phyloP scores from a whole-genome alignment of 1,284 basidiomycete genomes.

The Malassezia japonica region DNA sequence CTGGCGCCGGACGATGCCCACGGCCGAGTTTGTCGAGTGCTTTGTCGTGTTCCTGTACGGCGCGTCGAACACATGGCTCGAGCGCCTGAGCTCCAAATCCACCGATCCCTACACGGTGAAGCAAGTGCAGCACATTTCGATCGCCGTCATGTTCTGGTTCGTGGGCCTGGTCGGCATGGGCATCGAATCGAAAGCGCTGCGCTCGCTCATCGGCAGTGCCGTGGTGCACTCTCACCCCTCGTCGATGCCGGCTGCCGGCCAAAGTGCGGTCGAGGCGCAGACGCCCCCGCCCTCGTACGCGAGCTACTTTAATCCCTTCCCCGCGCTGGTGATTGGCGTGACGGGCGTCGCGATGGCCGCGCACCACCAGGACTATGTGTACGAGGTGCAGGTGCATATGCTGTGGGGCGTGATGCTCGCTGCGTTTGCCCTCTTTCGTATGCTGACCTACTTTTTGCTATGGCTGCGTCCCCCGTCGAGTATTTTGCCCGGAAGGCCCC shows the following conservation, averaged over 20 bases:
- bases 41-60: conserved; percentile 81
- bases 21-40: conserved; percentile 78
- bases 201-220: conserved; percentile 29
- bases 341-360: conserved; percentile 94
- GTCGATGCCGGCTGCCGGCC: neutral
- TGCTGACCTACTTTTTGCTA: conserved; percentile 84
- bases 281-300: conserved; percentile 53
- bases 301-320: conserved; percentile 81
- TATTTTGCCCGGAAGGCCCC: conserved; percentile 77
- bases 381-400: conserved; percentile 70
- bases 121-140: conserved; percentile 87
- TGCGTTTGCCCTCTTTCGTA: conserved; percentile 65
- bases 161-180: conserved; percentile 81
- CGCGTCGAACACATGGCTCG: conserved; percentile 90
- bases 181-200: conserved; percentile 61
- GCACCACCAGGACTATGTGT: conserved; percentile 77
- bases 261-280: conserved; percentile 20
- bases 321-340: conserved; percentile 69
- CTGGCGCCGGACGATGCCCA: conserved; percentile 29
- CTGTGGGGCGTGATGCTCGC: conserved; percentile 89
- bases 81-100: conserved; percentile 67
- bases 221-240: conserved; percentile 23
- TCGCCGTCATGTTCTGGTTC: conserved; percentile 92
- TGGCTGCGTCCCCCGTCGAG: conserved; percentile 60
- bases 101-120: conserved; percentile 83